Evolutionary conservation across 1,139 yeast genomes (phyloP).

Genomic region (Geotrichum fermentans): DNA sequence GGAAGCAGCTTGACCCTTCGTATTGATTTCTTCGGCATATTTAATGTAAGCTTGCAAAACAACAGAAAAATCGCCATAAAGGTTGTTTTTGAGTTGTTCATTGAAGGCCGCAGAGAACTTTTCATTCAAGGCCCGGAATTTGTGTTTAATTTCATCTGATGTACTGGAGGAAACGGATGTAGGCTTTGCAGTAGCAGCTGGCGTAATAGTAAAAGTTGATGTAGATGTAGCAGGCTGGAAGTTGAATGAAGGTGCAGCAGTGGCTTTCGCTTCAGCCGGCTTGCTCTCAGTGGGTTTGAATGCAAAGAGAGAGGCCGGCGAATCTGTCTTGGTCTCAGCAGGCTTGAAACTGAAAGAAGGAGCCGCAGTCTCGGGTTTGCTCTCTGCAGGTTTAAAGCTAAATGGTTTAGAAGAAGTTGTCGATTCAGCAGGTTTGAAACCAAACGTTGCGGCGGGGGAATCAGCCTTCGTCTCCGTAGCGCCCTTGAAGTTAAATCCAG

Average conservation of each 20-base stretch:
- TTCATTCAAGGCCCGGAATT: conserved; percentile 14
- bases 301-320: neutral
- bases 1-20: neutral
- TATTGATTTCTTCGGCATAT: conserved; percentile 9
- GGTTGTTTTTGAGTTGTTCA: conserved; percentile 5
- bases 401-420: neutral
- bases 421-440: conserved; percentile 1
- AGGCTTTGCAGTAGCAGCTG: neutral
- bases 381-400: conserved; percentile 2
- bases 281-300: conserved; percentile 2
- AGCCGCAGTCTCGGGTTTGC: neutral
- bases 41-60: conserved; percentile 8
- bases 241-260: neutral
- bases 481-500: neutral
- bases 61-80: conserved; percentile 12
- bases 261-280: neutral
- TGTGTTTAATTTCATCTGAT: conserved; percentile 1
- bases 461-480: neutral
- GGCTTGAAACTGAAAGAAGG: conserved; percentile 9
- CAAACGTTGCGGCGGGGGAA: neutral
- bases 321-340: neutral
- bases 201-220: neutral
- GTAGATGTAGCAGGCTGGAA: conserved; percentile 4
- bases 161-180: neutral
- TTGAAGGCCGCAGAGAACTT: conserved; percentile 5